Evolutionary conservation across 306 rosid species (phyloP), one percentile per base, ranked within the genome.

Genomic region (Albizia julibrissin): DNA sequence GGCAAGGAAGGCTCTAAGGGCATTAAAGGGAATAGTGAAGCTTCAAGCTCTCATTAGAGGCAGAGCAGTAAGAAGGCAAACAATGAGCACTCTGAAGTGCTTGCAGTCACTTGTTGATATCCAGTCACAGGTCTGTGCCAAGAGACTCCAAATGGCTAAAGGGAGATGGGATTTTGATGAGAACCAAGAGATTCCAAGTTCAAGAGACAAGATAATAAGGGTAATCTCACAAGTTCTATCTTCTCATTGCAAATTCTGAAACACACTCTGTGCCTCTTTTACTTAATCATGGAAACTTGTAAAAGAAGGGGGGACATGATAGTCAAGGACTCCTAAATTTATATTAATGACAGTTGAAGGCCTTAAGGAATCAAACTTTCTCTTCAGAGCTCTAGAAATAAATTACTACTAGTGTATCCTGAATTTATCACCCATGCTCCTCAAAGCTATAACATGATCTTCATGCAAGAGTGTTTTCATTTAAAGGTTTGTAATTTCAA

Each of bases 1-100:
- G 99, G 98, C 99, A 79, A 95, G 81, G 85, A 92, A 92, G 83
- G 99, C 99, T 64, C 81, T 92, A 89, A 67, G 90, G 76, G 99
- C 99, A 84, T 83, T 95, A 77, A 93, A 89, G 87, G 99, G 99
- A 79, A 93, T 95, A 76, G 99, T 95, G 85, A 95, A 84, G 84
- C 99, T 95, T 67, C 99, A 95, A 88, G 99, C 99, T 21, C 87
- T 95, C 44, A 95, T 95, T 18, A 88, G 99, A 3, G 99, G 99
- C 71, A 80, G 93, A 84, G 96, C 97, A 43, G 99, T 95, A 64
- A 87, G 99, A 71, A 92, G 98, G 62, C 98, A 93, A 91, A 95
- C 98, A 22, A 88, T 92, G 74, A 90, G 88, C 66, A 93, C 98
- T 68, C 90, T 95, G 6, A 93, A 91, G 87, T 82, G 96, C 84